These are phyloP conservation scores for Mycena rosella DNA, from an alignment of 768 basidiomycete genomes.

Conservation along the genomic window DNA sequence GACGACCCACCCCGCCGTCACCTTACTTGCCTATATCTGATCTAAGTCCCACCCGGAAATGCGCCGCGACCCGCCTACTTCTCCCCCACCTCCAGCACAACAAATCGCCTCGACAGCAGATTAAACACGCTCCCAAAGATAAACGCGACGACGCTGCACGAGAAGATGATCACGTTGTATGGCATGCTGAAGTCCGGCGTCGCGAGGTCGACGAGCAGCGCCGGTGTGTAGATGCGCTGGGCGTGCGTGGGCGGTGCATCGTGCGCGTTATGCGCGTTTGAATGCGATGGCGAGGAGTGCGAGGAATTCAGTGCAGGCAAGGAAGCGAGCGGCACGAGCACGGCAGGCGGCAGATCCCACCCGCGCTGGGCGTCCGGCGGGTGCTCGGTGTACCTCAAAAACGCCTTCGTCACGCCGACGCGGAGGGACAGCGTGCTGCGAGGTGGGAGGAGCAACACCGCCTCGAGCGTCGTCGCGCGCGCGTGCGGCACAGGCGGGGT, in stretches of 20 bases:
- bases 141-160: constrained; percentile 89
- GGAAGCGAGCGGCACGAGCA: constrained; percentile 69
- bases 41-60: no score
- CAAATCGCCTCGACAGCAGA: constrained; percentile 83
- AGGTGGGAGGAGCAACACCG: constrained; percentile 77
- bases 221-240: constrained; percentile 75
- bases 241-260: constrained; percentile 25
- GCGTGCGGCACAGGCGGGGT: constrained; percentile 73
- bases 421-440: constrained; percentile 71
- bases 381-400: constrained; percentile 95
- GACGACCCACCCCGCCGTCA: no score
- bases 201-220: constrained; percentile 92
- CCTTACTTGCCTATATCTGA: no score
- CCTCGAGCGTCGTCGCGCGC: constrained; percentile 85
- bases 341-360: constrained; percentile 87
- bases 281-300: no score
- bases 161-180: constrained; percentile 99
- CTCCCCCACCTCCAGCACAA: constrained; percentile 57
- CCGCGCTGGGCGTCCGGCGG: constrained; percentile 96
- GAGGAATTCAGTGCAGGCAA: no score
- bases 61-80: no score
- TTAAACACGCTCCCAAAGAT: constrained; percentile 96
- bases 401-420: constrained; percentile 85
- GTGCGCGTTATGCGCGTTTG: no score
- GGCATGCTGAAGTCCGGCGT: constrained; percentile 99